Base-by-base conservation (phyloP, 768 basidiomycete species). In the Kwoniella mangroviensis region DNA sequence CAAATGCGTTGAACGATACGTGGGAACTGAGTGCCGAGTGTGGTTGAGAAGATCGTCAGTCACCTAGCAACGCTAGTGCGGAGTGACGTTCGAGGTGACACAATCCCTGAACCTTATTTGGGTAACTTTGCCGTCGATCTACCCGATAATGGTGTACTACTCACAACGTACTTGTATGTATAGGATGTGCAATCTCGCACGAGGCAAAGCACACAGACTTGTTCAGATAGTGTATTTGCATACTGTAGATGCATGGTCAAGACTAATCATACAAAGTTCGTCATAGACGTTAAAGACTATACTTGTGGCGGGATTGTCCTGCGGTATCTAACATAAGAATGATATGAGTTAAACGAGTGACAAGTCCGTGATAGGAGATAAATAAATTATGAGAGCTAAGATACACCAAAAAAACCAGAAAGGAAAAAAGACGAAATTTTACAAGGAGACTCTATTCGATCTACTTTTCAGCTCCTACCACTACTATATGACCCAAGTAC, bases 401-500 rank as follows among this genome's bases (percentile, higher is more conserved):
- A 63, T 63, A 69, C 54, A 63, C 51, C 68, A 49, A 68, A 69
- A 69, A 63, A 26, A 28, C 52, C 68, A 45, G 63, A 42, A 62
- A 54, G 28, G 15, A 62, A 21, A 61, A 42, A 17, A 9, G 7
- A 60, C 42, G 40, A 60, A 6, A 43, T 26, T 21, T 17, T 42
- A 41, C 34, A 60, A 21, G 19, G 15, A 60, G 41, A 7, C 3
- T 54, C 58, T 15, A 41, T 1, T 15, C 34, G 42, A 60, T 42
- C 55, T 63, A 70, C 40, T 70, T 59, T 45, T 65, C 57, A 40
- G 78, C 78, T 17, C 73, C 74, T 40, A 76, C 73, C 28, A 77
- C 78, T 49, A 79, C 75, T 42, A 79, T 72, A 55, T 75, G 53
- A 13, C 78, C 78, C 19, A 77, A 42, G 51, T 73, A 70, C 12